These are phyloP conservation scores for Penicillium lividum DNA, from an alignment of 495 filamentous ascomycete species.

Conservation along the genomic window DNA sequence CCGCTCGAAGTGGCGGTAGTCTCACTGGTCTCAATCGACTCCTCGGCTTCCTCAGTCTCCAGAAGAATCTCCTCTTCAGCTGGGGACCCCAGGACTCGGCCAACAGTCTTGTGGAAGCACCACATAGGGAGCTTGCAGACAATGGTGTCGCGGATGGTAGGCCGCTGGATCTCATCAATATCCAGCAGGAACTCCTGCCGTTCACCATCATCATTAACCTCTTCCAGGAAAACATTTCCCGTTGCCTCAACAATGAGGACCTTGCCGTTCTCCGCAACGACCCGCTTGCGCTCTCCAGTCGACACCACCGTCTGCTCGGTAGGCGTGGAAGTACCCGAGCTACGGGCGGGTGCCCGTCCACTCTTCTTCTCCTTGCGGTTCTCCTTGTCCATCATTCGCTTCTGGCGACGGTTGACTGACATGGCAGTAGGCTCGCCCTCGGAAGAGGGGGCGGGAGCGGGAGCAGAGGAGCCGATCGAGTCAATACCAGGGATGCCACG, in stretches of 20 bases:
- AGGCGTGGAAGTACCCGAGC: slow-evolving; percentile 51
- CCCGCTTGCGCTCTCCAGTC: slow-evolving; percentile 72
- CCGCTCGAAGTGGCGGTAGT: slow-evolving; percentile 31
- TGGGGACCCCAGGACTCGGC: slow-evolving; percentile 49
- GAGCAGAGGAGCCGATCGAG: slow-evolving; percentile 37
- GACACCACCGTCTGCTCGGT: slow-evolving; percentile 48
- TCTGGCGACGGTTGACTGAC: slow-evolving; percentile 81
- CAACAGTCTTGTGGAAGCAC: slow-evolving; percentile 58
- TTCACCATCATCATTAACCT: slow-evolving; percentile 82
- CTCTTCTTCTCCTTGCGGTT: slow-evolving; percentile 64
- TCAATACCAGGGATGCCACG: slow-evolving; percentile 67
- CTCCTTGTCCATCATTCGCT: slow-evolving; percentile 82
- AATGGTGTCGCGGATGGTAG: slow-evolving; percentile 69
- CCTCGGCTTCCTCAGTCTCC: slow-evolving; percentile 1
- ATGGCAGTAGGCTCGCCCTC: slow-evolving; percentile 42
- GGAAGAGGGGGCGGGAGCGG: slow-evolving; percentile 39
- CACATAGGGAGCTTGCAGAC: slow-evolving; percentile 68
- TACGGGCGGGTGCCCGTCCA: slow-evolving; percentile 32
- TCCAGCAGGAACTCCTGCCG: slow-evolving; percentile 82
- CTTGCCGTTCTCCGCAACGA: slow-evolving; percentile 94
- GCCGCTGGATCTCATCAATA: slow-evolving; percentile 63
- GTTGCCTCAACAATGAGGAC: slow-evolving; percentile 86
- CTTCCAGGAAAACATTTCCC: slow-evolving; percentile 90
- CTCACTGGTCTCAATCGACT: slow-evolving; percentile 24
- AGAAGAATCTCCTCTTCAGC: slow-evolving; percentile 13